phyloP scores from a whole-genome alignment of 2,329 filamentous ascomycete species.

The Nemania sp. region DNA sequence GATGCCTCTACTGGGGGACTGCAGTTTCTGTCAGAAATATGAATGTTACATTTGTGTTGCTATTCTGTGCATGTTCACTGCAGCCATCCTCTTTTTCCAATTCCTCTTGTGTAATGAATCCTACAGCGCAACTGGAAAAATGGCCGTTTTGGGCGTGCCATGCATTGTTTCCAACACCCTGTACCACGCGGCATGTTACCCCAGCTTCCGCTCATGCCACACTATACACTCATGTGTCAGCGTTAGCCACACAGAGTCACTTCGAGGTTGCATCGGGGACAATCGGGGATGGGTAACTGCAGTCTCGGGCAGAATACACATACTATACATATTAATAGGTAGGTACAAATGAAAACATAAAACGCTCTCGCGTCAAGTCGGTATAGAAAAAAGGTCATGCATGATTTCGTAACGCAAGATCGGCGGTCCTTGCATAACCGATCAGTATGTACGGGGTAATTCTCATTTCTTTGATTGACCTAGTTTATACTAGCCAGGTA shows the following conservation, averaged over 20 bases:
- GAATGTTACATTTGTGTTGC: background rate
- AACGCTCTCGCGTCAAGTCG: conserved; percentile 6
- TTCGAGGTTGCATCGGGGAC: background rate
- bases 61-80: background rate
- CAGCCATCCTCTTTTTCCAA: background rate
- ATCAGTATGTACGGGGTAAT: background rate
- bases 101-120: background rate
- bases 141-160: too few species aligned
- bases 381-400: conserved; percentile 6
- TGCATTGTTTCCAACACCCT: too few species aligned
- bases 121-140: too few species aligned
- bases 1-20: background rate
- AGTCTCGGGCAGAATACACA: background rate
- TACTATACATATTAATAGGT: too few species aligned
- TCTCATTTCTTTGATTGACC: background rate
- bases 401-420: conserved; percentile 16
- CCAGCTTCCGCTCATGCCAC: too few species aligned
- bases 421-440: conserved; percentile 4
- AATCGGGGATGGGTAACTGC: background rate
- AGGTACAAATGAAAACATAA: too few species aligned
- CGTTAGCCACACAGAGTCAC: too few species aligned
- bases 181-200: too few species aligned
- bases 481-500: background rate
- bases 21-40: background rate
- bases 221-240: too few species aligned